Percentiles rank a stretch among this genome's conserved stretches.
Evolutionary conservation across 805 yeast genomes (phyloP).

Genomic region (Lipomyces yamadae): DNA sequence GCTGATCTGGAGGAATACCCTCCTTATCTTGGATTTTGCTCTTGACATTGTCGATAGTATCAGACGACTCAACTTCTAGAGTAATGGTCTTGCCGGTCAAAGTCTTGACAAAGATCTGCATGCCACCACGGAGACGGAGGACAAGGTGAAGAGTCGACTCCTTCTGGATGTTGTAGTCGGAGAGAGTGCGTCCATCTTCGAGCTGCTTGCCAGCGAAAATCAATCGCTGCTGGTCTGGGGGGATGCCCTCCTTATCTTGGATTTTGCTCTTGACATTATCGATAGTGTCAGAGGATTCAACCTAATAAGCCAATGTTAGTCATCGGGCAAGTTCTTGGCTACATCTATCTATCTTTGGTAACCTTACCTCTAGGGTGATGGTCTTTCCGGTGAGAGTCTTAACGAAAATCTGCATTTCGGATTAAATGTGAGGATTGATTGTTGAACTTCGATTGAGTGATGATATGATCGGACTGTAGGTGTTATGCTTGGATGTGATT

Average conservation of each 20-base stretch:
- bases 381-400: too few relatives aligned
- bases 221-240: conserved; percentile 97
- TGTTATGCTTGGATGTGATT: too few relatives aligned
- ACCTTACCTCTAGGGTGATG: too few relatives aligned
- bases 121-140: conserved; percentile 97
- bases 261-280: conserved; percentile 63
- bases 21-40: conserved; percentile 95
- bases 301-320: too few relatives aligned
- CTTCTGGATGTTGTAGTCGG: conserved; percentile 98
- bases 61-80: conserved; percentile 88
- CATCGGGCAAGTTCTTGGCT: too few relatives aligned
- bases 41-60: conserved; percentile 93
- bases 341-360: too few relatives aligned
- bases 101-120: conserved; percentile 91
- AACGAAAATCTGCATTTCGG: too few relatives aligned
- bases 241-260: conserved; percentile 97
- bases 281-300: too few relatives aligned
- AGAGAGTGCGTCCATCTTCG: conserved; percentile 85
- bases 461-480: too few relatives aligned
- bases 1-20: conserved; percentile 97
- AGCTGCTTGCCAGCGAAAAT: conserved; percentile 69
- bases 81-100: conserved; percentile 90
- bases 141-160: conserved; percentile 96
- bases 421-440: too few relatives aligned
- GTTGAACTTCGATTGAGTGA: too few relatives aligned